phyloP scores from a whole-genome alignment of 257 asterid species.

The Striga asiatica region DNA sequence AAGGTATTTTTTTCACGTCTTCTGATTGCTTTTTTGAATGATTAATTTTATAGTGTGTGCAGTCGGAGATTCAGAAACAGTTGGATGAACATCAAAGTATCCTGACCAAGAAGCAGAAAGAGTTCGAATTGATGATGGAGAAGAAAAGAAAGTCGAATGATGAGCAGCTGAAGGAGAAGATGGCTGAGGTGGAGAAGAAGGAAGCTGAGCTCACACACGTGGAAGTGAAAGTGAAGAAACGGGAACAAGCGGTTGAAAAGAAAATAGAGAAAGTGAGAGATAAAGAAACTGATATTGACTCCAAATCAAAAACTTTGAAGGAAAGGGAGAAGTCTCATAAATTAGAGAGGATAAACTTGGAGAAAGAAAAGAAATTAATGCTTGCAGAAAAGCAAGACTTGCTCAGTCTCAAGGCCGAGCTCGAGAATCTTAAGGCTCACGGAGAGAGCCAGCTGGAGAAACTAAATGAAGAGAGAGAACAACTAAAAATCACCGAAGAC shows the following conservation, averaged over 20 bases:
- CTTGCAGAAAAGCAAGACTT: slow-evolving; percentile 55
- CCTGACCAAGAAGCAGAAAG: slow-evolving; percentile 58
- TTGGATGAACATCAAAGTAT: slow-evolving; percentile 61
- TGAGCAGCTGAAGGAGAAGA: slow-evolving; percentile 60
- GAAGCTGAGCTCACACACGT: slow-evolving; percentile 68
- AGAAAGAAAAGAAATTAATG: slow-evolving; percentile 40
- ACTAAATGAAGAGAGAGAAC: slow-evolving; percentile 56
- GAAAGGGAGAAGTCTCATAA: slow-evolving; percentile 67
- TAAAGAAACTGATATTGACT: slow-evolving; percentile 54
- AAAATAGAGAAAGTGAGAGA: slow-evolving; percentile 63
- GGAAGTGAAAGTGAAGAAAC: slow-evolving; percentile 81
- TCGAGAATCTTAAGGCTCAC: slow-evolving; percentile 55
- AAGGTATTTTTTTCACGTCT: too few relatives aligned
- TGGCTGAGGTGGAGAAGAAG: slow-evolving; percentile 62
- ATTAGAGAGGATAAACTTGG: slow-evolving; percentile 58
- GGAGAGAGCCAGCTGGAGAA: slow-evolving; percentile 42
- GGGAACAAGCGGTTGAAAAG: slow-evolving; percentile 79
- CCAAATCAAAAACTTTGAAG: slow-evolving; percentile 56
- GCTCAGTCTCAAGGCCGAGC: slow-evolving; percentile 42
- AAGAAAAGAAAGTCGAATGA: slow-evolving; percentile 54
- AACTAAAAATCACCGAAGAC: slow-evolving; percentile 67
- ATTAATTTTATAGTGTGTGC: slow-evolving; percentile 21
- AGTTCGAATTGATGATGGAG: slow-evolving; percentile 67
- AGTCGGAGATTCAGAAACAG: slow-evolving; percentile 83
- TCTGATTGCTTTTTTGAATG: slow-evolving; percentile 8